Conservation (phyloP, 441 rosid genomes). For the Theobroma grandiflorum region DNA sequence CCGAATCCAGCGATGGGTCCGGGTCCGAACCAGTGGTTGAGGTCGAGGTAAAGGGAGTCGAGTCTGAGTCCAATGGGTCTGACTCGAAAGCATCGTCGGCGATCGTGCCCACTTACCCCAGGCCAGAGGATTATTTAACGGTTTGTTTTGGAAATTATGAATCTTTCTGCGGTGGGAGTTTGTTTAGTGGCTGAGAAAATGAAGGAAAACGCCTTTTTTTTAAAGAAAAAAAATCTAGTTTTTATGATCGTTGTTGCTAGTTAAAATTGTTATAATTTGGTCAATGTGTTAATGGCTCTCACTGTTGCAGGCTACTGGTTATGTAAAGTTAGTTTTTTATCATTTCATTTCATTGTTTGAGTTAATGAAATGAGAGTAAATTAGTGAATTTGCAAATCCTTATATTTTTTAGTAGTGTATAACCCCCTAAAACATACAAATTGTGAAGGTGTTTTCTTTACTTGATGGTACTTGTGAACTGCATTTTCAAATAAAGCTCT, state of each 20-base stretch:
- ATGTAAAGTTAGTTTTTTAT: not conserved
- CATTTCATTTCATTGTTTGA: too few relatives aligned
- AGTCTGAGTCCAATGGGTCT: constrained; percentile 53
- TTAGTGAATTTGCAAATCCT: not conserved
- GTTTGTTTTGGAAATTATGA: constrained; percentile 30
- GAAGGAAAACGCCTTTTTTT: not conserved
- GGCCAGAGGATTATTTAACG: constrained; percentile 92
- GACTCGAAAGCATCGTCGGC: constrained; percentile 73
- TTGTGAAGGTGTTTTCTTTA: constrained; percentile 29
- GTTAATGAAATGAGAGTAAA: not conserved
- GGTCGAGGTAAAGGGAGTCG: constrained; percentile 55
- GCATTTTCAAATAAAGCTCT: constrained; percentile 23
- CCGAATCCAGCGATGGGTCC: constrained; percentile 47
- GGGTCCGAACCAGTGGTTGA: constrained; percentile 43
- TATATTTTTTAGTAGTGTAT: constrained; percentile 26
- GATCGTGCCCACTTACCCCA: constrained; percentile 75
- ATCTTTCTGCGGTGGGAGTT: not conserved
- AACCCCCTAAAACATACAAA: constrained; percentile 25
- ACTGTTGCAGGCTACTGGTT: not conserved
- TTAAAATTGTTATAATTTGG: not conserved
- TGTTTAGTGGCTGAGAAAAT: constrained; percentile 11
- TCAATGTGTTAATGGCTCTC: not conserved
- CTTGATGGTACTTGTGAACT: constrained; percentile 27
- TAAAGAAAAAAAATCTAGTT: not conserved
- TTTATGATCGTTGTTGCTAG: not conserved